Evolutionary conservation across 768 basidiomycete genomes (phyloP).

Genomic region (Mycena belliarum): DNA sequence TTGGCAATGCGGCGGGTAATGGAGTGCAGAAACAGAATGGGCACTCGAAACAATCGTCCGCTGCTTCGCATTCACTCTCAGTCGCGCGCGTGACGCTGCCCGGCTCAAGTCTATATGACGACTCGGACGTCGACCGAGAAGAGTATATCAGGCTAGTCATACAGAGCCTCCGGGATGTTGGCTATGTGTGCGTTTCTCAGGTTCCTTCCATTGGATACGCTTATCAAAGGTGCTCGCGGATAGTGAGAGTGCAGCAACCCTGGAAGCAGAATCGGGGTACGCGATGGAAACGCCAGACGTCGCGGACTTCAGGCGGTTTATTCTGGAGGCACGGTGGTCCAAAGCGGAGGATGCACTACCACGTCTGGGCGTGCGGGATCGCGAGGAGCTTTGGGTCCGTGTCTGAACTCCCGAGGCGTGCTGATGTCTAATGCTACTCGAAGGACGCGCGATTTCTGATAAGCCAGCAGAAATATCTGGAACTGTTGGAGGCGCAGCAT

Average conservation of each 20-base stretch:
- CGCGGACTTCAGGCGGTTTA: conserved; percentile 74
- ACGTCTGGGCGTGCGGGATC: conserved; percentile 67
- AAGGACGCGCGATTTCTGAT: conserved; percentile 87
- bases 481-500: conserved; percentile 80
- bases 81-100: conserved; percentile 67
- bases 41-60: conserved; percentile 29
- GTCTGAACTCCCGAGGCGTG: conserved; percentile 2
- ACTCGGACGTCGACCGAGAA: conserved; percentile 79
- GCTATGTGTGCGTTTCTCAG: conserved; percentile 56
- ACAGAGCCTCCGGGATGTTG: conserved; percentile 88
- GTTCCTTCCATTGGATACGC: conserved; percentile 2
- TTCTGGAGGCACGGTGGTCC: conserved; percentile 79
- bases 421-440: neutral
- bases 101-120: conserved; percentile 76
- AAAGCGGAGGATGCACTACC: conserved; percentile 72
- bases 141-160: conserved; percentile 89
- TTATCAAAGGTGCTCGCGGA: conserved; percentile 19
- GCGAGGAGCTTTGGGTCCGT: conserved; percentile 70
- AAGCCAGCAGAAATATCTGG: conserved; percentile 94
- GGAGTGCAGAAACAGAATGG: conserved; percentile 50
- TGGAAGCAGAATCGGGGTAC: conserved; percentile 94
- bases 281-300: conserved; percentile 78
- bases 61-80: conserved; percentile 24
- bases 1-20: conserved; percentile 39
- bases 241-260: conserved; percentile 84